Evolutionary conservation across 306 rosid species (phyloP).

Genomic region (Pueraria montana): DNA sequence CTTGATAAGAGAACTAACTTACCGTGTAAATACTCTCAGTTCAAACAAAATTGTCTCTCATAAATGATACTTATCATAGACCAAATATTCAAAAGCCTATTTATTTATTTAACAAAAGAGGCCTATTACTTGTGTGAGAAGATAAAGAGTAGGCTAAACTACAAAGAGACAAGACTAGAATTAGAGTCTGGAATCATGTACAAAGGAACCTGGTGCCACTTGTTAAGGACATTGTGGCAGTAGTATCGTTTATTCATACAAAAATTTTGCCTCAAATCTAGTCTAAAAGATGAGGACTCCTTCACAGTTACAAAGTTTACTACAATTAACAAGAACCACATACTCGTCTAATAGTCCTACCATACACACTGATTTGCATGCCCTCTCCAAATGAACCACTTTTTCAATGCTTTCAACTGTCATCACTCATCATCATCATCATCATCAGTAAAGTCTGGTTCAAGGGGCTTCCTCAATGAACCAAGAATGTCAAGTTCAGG

Average conservation of each 20-base stretch:
- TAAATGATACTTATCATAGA: neutral
- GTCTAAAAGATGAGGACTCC: constrained; percentile 32
- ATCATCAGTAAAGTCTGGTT: constrained; percentile 60
- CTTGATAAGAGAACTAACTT: neutral
- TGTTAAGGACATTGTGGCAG: neutral
- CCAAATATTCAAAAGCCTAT: neutral
- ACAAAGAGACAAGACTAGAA: neutral
- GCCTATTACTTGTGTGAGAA: constrained; percentile 7
- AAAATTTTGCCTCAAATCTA: constrained; percentile 21
- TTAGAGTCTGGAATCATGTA: neutral
- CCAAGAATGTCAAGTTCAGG: constrained; percentile 57
- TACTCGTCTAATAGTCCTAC: neutral
- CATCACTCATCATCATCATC: constrained; percentile 47
- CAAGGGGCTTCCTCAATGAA: constrained; percentile 64
- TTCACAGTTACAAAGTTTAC: constrained; percentile 27
- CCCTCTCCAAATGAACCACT: neutral
- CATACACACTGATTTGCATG: neutral
- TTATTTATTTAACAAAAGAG: constrained; percentile 5
- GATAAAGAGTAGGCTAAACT: neutral
- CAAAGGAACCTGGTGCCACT: constrained; percentile 11
- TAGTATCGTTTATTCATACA: constrained; percentile 12
- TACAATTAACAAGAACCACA: constrained; percentile 21
- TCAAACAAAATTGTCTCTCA: neutral
- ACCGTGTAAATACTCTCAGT: neutral
- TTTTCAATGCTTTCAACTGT: constrained; percentile 24